Base-by-base conservation (phyloP, 2,329 filamentous ascomycete species). In the Bipolaris bicolor region DNA sequence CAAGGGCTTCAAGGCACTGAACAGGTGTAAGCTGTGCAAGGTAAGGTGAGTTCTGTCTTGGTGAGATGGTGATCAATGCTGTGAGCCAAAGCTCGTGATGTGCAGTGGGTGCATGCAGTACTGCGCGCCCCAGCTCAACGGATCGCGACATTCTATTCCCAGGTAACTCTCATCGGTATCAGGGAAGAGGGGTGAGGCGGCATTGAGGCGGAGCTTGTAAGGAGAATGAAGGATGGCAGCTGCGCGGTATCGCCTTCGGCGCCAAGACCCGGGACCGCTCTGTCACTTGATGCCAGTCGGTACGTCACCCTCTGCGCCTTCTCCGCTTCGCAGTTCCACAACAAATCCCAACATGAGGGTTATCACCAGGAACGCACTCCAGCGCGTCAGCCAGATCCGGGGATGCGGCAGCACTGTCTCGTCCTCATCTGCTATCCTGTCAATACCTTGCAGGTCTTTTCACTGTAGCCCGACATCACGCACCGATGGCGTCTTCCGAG, bases 401-500 rank as follows among this genome's bases (percentile, higher is more conserved):
- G 51, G 51, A 49, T 53, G 39, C 55, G 55, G 58, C 40, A 63
- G 50, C 33, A 13, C 29, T 29, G 41, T 45, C 18, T n/a, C 26
- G 3, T 26, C n/a, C 13, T 37, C 22, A 10, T 36, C 44, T 18
- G 34, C 39, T 36, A 33, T 36, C 16, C 20, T 26, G 6, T 16
- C 50, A 29, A 13, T 49, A 9, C 44, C 58, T 24, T 43, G 16
- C 31, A 45, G 51, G 26, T 55, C 20, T 20, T 70, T 76, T 52
- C 72, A 70, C 40, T 61, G 64, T 53, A 74, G 64, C 62, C 44
- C 58, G 7, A 15, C 39, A 13, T 67, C 58, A 37, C 64, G 55
- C 15, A 85, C 83, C 15, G 84, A 87, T 75, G 85, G 85, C 3
- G 84, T 88, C n/a, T 87, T 86, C 67, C 78, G 80, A 46, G 85